Evolutionary conservation across 257 asterid genomes (phyloP).

Genomic region (Nicotiana obtusifolia): DNA sequence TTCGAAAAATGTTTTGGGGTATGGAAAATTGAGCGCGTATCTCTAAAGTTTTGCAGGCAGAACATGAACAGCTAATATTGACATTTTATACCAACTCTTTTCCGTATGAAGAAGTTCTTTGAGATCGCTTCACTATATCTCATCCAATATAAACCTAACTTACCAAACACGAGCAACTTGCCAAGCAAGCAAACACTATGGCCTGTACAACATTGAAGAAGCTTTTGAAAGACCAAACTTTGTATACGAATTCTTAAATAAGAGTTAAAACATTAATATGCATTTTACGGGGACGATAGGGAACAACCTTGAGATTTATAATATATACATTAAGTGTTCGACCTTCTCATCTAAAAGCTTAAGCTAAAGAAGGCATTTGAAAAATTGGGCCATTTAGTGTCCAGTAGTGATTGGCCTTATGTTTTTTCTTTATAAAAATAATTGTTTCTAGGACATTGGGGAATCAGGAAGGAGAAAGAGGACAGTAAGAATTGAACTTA

Average conservation of each 20-base stretch:
- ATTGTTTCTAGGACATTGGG: no score
- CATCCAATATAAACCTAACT: background rate
- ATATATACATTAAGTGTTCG: conserved; percentile 10
- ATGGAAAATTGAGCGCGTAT: background rate
- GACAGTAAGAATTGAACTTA: no score
- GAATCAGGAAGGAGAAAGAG: no score
- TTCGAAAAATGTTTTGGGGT: background rate
- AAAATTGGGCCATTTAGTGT: no score
- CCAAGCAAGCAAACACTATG: background rate
- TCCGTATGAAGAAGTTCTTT: background rate
- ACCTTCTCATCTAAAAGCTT: no score
- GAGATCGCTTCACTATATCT: background rate
- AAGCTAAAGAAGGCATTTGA: no score
- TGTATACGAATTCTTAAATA: background rate
- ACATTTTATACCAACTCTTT: background rate
- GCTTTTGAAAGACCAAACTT: background rate
- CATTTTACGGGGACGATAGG: background rate
- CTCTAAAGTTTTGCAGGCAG: background rate
- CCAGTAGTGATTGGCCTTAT: no score
- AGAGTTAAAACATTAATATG: background rate
- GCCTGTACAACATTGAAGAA: background rate
- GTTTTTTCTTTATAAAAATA: no score
- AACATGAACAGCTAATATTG: background rate
- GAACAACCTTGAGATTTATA: conserved; percentile 55
- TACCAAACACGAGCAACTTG: no score